These are phyloP conservation scores for Maudiozyma serrabonitensis DNA, from an alignment of 805 yeast species.

Conservation along the genomic window DNA sequence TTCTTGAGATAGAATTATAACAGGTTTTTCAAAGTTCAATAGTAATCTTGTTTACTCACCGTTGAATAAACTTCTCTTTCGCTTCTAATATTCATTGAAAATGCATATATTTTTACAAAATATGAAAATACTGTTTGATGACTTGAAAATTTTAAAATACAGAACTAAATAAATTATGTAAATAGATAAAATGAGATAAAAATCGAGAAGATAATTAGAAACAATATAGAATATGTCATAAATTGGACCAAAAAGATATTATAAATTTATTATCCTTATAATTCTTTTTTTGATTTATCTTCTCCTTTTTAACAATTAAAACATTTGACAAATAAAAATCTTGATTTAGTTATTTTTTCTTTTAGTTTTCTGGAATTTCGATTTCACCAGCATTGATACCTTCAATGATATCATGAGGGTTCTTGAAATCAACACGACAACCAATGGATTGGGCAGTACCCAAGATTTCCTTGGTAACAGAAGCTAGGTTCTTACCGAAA, in stretches of 20 bases:
- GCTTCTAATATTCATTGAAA: neutral
- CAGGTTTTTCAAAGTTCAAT: too few species aligned
- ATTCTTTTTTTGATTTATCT: too few species aligned
- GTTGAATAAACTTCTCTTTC: neutral
- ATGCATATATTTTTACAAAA: too few species aligned
- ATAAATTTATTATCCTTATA: neutral
- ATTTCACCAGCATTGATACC: constrained; percentile 98
- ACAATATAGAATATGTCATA: neutral
- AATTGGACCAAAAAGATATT: neutral
- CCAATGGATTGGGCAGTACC: constrained; percentile 99
- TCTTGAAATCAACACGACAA: constrained; percentile 98
- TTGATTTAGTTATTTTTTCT: neutral
- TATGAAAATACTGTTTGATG: neutral
- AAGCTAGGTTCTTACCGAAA: constrained; percentile 93
- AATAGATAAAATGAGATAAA: neutral
- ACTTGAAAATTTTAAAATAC: neutral
- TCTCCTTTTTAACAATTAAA: neutral
- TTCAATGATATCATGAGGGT: constrained; percentile 98
- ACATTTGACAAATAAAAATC: constrained; percentile 5
- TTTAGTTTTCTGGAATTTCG: constrained; percentile 43
- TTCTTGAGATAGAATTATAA: too few species aligned
- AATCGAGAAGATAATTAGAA: neutral
- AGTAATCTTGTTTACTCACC: too few species aligned
- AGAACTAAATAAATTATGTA: neutral
- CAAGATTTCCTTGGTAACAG: constrained; percentile 96